Conservation (phyloP, 768 basidiomycete species). For the Phaeotremella fagi region DNA sequence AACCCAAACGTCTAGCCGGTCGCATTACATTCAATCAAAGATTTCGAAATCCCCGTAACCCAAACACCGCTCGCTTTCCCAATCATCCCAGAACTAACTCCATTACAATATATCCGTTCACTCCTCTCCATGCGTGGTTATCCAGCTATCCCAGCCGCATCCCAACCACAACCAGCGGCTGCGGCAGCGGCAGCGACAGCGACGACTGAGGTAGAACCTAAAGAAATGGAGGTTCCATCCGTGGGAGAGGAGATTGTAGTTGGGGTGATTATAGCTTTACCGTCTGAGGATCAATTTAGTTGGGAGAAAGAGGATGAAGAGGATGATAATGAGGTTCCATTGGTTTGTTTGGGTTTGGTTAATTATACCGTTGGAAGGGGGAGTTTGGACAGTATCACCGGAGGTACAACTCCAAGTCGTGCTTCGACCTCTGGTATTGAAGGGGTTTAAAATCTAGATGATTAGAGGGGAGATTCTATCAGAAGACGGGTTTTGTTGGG, state of each 20-base stretch:
- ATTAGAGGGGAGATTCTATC: no score
- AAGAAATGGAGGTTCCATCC: conserved; percentile 5
- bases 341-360: conserved; percentile 25
- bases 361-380: background rate
- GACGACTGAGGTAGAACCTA: background rate
- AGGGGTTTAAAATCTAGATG: no score
- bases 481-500: no score
- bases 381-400: no score
- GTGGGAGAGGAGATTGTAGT: conserved; percentile 23
- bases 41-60: background rate
- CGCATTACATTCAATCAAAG: background rate
- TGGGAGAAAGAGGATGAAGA: conserved; percentile 22
- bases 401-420: no score
- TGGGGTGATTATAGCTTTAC: conserved; percentile 37
- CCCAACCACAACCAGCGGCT: background rate
- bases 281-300: conserved; percentile 13
- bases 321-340: conserved; percentile 25
- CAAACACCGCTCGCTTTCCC: background rate
- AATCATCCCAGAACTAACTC: background rate
- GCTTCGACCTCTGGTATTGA: no score
- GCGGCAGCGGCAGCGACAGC: background rate
- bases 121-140: background rate
- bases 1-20: no score
- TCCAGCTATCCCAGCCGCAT: background rate
- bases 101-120: background rate